These are phyloP conservation scores for Haematococcus lacustris DNA, from an alignment of 139 green algal genomes.

Conservation along the genomic window DNA sequence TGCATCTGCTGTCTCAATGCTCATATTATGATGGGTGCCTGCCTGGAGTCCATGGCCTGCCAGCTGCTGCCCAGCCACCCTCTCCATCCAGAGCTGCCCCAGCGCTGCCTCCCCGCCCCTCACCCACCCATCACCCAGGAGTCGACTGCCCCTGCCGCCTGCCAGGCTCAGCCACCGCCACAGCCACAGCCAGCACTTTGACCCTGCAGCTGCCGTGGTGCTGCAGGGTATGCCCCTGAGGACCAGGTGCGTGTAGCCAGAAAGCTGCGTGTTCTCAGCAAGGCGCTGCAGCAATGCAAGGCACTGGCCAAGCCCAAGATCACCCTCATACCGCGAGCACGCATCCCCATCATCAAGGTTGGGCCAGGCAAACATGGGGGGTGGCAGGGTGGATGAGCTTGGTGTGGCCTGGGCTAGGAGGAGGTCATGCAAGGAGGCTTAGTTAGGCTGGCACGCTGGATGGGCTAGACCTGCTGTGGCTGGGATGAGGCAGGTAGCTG, in stretches of 20 bases:
- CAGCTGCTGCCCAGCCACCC: neutral
- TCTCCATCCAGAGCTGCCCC: neutral
- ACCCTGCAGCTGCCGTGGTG: neutral
- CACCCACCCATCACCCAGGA: neutral
- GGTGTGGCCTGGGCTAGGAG: neutral
- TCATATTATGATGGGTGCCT: neutral
- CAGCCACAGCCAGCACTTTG: neutral
- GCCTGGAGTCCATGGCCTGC: neutral
- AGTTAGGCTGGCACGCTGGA: neutral
- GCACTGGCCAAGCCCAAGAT: conserved; percentile 23
- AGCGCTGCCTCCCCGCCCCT: too few species aligned
- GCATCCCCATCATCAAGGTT: conserved; percentile 56
- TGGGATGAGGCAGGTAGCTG: neutral
- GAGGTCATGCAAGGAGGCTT: neutral
- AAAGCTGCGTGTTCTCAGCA: conserved; percentile 16
- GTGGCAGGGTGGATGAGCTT: neutral
- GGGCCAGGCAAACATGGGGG: neutral
- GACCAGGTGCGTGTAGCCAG: conserved; percentile 18
- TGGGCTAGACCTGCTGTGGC: neutral
- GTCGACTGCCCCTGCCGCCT: neutral
- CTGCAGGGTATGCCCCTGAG: conserved; percentile 18
- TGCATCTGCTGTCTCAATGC: neutral
- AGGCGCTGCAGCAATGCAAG: conserved; percentile 19
- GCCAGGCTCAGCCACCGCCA: neutral
- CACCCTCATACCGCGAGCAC: conserved; percentile 41